Conservation (phyloP, 805 yeast species). For the Ogataea haglerorum region DNA sequence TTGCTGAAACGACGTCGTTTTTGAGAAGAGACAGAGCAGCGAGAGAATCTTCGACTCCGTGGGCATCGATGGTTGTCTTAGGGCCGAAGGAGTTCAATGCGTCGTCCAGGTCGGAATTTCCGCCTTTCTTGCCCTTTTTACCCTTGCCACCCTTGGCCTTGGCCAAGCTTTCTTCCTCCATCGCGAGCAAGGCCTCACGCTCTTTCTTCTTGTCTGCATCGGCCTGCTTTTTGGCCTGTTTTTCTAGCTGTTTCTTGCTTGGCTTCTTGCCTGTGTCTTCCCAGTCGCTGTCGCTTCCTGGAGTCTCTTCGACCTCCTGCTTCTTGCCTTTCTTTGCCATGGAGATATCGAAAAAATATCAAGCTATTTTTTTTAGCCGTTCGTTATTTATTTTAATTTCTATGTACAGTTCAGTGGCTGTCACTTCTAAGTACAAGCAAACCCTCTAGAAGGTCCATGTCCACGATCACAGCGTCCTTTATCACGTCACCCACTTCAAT, state of each 20-base stretch:
- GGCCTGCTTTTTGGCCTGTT: constrained; percentile 66
- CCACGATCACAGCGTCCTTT: constrained; percentile 37
- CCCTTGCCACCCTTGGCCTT: constrained; percentile 66
- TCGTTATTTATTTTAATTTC: neutral
- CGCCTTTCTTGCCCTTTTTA: constrained; percentile 47
- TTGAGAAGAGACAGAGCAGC: constrained; percentile 70
- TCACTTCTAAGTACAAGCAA: constrained; percentile 33
- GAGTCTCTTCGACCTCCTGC: constrained; percentile 50
- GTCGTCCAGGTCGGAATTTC: constrained; percentile 52
- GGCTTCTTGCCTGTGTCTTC: constrained; percentile 67
- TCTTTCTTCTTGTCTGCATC: constrained; percentile 80
- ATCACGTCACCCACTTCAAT: constrained; percentile 45
- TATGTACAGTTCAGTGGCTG: constrained; percentile 11
- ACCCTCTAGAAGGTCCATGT: constrained; percentile 44
- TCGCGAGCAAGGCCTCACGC: constrained; percentile 66
- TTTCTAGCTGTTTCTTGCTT: constrained; percentile 66
- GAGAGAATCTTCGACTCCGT: constrained; percentile 74
- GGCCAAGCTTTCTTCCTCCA: constrained; percentile 48
- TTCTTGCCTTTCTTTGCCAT: constrained; percentile 32
- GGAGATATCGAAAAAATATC: constrained; percentile 13
- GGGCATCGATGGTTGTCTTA: constrained; percentile 52
- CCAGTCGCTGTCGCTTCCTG: constrained; percentile 48
- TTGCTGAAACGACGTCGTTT: constrained; percentile 51
- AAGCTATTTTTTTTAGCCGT: neutral
- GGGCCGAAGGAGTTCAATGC: constrained; percentile 51